A percentile compares a stretch with the other conserved stretches of the same genome.
Conservation (phyloP, 306 rosid species). For the Rubus idaeus region DNA sequence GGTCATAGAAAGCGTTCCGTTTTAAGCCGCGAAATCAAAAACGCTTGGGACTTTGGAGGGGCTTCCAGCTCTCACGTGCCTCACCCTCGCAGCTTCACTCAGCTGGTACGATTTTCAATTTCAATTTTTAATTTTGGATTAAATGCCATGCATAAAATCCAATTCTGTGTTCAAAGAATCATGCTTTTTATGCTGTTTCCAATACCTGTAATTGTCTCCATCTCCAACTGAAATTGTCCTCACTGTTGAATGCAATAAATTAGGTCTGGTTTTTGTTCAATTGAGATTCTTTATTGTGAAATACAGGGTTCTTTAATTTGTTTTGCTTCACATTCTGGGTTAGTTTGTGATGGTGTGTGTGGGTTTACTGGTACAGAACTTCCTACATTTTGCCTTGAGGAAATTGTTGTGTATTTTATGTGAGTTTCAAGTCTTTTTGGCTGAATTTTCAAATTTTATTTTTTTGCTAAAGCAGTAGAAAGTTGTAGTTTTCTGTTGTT, state of each 20-base stretch:
- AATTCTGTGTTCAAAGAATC: not conserved
- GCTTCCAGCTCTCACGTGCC: not conserved
- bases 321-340: slow-evolving; percentile 1
- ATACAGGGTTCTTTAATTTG: slow-evolving; percentile 4
- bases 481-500: not conserved
- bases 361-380: not conserved
- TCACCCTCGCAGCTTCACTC: slow-evolving; percentile 6
- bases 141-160: not conserved
- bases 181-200: not conserved
- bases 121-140: not conserved
- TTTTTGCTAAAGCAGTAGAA: not conserved
- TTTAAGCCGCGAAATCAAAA: not conserved
- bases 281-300: not conserved
- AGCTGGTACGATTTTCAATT: slow-evolving; percentile 13
- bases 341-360: not conserved
- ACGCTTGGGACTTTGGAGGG: not conserved
- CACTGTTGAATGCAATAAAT: not conserved
- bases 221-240: not conserved
- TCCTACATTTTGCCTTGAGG: not conserved
- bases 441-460: not conserved
- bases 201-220: not conserved
- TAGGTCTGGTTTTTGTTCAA: slow-evolving; percentile 13
- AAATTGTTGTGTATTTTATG: not conserved
- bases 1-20: too few relatives aligned
- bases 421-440: not conserved